These are phyloP conservation scores for Fusarium setosum DNA, from an alignment of 2,329 filamentous ascomycete species.

Conservation along the genomic window DNA sequence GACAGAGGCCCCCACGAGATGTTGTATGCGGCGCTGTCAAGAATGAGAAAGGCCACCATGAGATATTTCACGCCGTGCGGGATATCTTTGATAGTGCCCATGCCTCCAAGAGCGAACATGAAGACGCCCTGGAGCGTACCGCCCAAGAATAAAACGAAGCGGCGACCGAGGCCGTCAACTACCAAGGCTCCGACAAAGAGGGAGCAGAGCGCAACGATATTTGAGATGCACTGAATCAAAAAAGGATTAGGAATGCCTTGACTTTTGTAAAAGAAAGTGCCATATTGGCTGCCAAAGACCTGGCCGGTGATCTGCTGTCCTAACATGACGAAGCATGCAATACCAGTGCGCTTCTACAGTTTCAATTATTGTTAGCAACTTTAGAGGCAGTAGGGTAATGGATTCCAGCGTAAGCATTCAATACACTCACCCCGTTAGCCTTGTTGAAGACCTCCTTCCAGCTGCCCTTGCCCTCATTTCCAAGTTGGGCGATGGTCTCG, in stretches of 20 bases:
- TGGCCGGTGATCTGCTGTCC: slow-evolving; percentile 48
- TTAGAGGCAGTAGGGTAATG: too few relatives aligned
- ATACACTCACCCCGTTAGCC: neutral
- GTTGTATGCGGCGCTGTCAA: neutral
- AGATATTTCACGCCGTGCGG: neutral
- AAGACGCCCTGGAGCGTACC: slow-evolving; percentile 39
- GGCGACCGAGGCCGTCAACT: too few relatives aligned
- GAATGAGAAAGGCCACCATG: neutral
- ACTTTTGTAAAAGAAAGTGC: slow-evolving; percentile 43
- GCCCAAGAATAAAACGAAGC: slow-evolving; percentile 34
- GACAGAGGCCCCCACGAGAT: slow-evolving; percentile 5
- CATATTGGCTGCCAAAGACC: slow-evolving; percentile 44
- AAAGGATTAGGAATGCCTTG: slow-evolving; percentile 40
- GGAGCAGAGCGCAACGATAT: too few relatives aligned
- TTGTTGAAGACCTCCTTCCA: slow-evolving; percentile 13
- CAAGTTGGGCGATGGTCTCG: slow-evolving; percentile 15
- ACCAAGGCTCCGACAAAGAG: too few relatives aligned
- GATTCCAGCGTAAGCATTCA: too few relatives aligned
- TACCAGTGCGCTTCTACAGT: slow-evolving; percentile 15
- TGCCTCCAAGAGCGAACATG: slow-evolving; percentile 36
- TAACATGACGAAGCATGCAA: slow-evolving; percentile 45
- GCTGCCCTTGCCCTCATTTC: neutral
- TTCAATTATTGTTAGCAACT: too few relatives aligned
- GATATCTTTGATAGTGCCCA: slow-evolving; percentile 16
- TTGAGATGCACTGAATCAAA: too few relatives aligned